Percentiles rank a stretch among this genome's conserved stretches.
These are phyloP conservation scores for Albophoma yamanashiensis DNA, from an alignment of 2,329 filamentous ascomycete species.

Conservation along the genomic window DNA sequence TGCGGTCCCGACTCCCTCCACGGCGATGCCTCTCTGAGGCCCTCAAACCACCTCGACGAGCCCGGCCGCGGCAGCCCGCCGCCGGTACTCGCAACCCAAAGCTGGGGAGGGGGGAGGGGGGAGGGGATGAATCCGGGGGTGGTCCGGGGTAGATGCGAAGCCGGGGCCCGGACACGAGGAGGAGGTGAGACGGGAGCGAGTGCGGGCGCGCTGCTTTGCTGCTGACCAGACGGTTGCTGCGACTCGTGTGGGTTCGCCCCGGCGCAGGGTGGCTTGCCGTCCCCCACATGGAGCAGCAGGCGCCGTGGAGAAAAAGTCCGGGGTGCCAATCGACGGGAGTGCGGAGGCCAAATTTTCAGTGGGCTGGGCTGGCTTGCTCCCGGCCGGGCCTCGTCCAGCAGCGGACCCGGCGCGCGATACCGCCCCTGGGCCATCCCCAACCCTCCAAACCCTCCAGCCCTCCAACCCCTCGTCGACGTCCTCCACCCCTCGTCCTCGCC, in stretches of 20 bases:
- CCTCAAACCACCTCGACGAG: no score
- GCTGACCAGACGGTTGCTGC: no score
- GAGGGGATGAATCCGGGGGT: no score
- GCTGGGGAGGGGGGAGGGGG: not conserved
- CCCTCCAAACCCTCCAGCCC: no score
- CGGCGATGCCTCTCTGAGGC: not conserved
- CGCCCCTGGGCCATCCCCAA: not conserved
- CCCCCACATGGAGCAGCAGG: not conserved
- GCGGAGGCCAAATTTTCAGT: not conserved
- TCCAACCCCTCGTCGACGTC: not conserved
- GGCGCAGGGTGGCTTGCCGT: not conserved
- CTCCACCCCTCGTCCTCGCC: not conserved
- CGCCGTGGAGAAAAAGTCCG: not conserved
- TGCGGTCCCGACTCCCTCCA: not conserved
- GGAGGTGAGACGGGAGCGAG: no score
- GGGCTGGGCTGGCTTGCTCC: not conserved
- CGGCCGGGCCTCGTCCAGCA: not conserved
- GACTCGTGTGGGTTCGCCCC: not conserved
- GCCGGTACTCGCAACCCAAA: not conserved
- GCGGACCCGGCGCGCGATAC: not conserved
- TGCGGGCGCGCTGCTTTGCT: no score
- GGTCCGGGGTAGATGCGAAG: no score
- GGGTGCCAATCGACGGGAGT: not conserved
- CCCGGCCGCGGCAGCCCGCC: not conserved
- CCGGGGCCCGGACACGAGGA: not conserved